Evolutionary conservation across 805 yeast species (phyloP).

Genomic region (Yarrowia bubula): DNA sequence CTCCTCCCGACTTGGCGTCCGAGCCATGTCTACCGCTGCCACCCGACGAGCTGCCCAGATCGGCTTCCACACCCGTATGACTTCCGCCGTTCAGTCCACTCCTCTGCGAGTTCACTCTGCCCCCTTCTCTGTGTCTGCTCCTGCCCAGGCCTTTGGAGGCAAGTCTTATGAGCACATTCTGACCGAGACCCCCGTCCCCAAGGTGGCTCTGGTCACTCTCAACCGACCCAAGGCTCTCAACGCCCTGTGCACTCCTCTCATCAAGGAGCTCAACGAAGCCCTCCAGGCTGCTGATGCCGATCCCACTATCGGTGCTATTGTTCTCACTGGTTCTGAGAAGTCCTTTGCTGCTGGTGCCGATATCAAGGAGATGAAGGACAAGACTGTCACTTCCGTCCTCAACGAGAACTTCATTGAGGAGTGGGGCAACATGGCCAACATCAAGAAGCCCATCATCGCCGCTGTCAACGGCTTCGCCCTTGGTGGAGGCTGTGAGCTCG

Average conservation of each 20-base stretch:
- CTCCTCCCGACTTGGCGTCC: constrained; percentile 24
- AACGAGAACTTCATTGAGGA: constrained; percentile 41
- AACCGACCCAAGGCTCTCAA: constrained; percentile 49
- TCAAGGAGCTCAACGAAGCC: constrained; percentile 43
- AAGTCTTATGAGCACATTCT: constrained; percentile 41
- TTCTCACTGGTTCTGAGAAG: constrained; percentile 47
- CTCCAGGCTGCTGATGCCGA: constrained; percentile 42
- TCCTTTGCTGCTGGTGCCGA: constrained; percentile 61
- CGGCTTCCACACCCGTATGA: constrained; percentile 18
- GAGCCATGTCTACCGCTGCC: constrained; percentile 23
- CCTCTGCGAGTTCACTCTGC: neutral
- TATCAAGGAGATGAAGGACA: constrained; percentile 50
- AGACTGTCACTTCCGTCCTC: constrained; percentile 42
- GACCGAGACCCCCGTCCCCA: constrained; percentile 43
- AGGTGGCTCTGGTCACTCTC: constrained; percentile 43
- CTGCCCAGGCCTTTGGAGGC: constrained; percentile 6
- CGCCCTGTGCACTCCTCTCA: constrained; percentile 43
- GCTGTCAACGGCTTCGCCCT: constrained; percentile 56
- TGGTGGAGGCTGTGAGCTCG: constrained; percentile 58
- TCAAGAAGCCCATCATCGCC: constrained; percentile 51
- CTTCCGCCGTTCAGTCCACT: neutral
- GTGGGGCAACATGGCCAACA: constrained; percentile 44
- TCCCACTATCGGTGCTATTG: constrained; percentile 46
- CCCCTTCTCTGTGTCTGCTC: constrained; percentile 18
- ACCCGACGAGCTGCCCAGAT: constrained; percentile 27